Conservation (phyloP, 371 early-diverging fungal species). For the Actinomortierella ambigua region DNA sequence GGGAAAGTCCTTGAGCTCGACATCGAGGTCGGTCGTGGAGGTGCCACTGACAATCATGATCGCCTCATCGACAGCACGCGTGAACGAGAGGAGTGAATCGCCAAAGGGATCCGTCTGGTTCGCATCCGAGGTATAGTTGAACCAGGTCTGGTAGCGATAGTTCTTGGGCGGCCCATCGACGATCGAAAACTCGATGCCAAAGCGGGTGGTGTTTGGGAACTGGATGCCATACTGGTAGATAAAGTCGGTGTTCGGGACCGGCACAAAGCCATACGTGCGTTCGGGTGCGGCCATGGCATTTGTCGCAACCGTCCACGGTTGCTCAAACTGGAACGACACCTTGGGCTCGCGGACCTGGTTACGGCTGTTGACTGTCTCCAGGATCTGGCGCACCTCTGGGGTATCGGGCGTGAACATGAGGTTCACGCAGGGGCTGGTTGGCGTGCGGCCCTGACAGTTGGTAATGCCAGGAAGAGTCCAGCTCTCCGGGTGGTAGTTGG, state of each 20-base stretch:
- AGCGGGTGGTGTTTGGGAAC: constrained; percentile 67
- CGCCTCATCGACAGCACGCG: constrained; percentile 71
- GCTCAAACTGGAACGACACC: constrained; percentile 22
- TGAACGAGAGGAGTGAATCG: constrained; percentile 56
- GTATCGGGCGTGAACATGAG: constrained; percentile 66
- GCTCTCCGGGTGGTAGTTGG: constrained; percentile 54
- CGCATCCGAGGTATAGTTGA: constrained; percentile 57
- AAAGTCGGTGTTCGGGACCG: constrained; percentile 58
- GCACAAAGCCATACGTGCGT: constrained; percentile 54
- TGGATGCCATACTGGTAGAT: constrained; percentile 68
- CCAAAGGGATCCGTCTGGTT: constrained; percentile 68
- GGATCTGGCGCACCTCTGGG: constrained; percentile 48
- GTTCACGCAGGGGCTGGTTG: constrained; percentile 60
- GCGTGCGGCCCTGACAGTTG: constrained; percentile 58
- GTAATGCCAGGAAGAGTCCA: constrained; percentile 57
- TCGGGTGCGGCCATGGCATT: constrained; percentile 36
- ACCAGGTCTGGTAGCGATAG: constrained; percentile 74
- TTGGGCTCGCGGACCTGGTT: constrained; percentile 28
- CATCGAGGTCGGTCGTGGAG: constrained; percentile 47
- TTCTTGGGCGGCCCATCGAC: constrained; percentile 49
- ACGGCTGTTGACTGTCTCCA: constrained; percentile 39
- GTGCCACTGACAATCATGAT: constrained; percentile 49
- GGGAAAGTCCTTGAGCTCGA: constrained; percentile 73
- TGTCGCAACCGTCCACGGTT: constrained; percentile 31
- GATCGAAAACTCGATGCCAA: constrained; percentile 55